Evolutionary conservation across 345 rosid species (phyloP).

Genomic region (Ailanthus altissimus): DNA sequence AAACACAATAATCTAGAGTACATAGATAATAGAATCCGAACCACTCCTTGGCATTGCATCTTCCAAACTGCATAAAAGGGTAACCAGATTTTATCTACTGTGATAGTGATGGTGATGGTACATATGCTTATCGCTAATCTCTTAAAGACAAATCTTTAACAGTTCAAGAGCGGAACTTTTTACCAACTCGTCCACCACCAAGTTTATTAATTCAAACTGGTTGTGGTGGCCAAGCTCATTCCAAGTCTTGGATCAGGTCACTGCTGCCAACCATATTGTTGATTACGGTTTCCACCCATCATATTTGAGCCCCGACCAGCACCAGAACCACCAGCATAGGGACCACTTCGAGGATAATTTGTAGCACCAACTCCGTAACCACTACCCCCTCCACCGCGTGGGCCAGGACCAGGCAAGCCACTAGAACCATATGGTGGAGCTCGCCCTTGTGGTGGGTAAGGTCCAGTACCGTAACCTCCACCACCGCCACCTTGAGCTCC

Average conservation of each 20-base stretch:
- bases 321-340: neutral
- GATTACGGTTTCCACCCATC: neutral
- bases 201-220: neutral
- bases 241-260: neutral
- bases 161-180: neutral
- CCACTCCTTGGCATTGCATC: neutral
- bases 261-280: conserved; percentile 32
- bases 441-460: conserved; percentile 81
- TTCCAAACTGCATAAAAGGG: neutral
- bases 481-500: conserved; percentile 54
- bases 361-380: conserved; percentile 78
- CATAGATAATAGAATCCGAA: neutral
- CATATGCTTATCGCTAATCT: neutral
- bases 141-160: neutral
- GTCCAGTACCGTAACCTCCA: conserved; percentile 67
- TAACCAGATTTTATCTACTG: neutral
- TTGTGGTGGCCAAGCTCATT: neutral
- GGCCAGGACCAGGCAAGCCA: conserved; percentile 61
- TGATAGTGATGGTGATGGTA: neutral
- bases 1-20: neutral
- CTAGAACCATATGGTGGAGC: conserved; percentile 72
- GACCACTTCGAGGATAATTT: conserved; percentile 31
- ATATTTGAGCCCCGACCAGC: conserved; percentile 41
- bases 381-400: conserved; percentile 66
- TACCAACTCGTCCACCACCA: neutral